Conservation (phyloP, 129 eudicot species). For the Flaveria trinervia region DNA sequence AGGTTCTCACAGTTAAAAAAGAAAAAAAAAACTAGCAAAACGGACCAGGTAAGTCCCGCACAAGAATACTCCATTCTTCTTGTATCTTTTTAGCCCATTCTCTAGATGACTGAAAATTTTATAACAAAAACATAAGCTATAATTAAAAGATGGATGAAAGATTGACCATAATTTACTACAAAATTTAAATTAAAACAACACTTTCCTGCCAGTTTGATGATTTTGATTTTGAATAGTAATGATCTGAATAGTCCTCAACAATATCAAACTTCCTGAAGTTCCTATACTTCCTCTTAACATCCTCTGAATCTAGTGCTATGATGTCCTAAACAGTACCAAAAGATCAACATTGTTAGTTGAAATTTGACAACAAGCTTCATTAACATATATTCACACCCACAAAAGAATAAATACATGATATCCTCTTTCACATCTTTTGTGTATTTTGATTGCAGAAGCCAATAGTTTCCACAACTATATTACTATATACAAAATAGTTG, state of each 20-base stretch:
- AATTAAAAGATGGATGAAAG: not conserved
- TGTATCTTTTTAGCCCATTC: constrained; percentile 68
- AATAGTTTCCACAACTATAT: too few relatives aligned
- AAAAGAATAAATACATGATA: too few relatives aligned
- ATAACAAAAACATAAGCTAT: not conserved
- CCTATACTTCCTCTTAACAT: constrained; percentile 40
- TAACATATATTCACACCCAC: too few relatives aligned
- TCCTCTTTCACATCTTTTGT: too few relatives aligned
- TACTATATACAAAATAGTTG: too few relatives aligned
- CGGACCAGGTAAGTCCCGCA: constrained; percentile 68
- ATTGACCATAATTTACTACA: not conserved
- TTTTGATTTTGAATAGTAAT: constrained; percentile 36
- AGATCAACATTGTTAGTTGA: not conserved
- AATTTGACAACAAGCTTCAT: not conserved
- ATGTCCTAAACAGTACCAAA: not conserved
- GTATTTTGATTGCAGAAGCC: too few relatives aligned
- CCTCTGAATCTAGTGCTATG: constrained; percentile 16
- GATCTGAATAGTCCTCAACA: constrained; percentile 71
- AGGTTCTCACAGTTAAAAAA: not conserved
- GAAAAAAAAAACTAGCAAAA: not conserved
- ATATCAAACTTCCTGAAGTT: constrained; percentile 66
- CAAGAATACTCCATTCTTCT: constrained; percentile 80
- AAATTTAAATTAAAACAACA: not conserved
- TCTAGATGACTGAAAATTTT: constrained; percentile 45
- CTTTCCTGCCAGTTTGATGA: constrained; percentile 46